Base-by-base conservation (phyloP, 164 flowering plant genomes). In the Nymphaea colorata region DNA sequence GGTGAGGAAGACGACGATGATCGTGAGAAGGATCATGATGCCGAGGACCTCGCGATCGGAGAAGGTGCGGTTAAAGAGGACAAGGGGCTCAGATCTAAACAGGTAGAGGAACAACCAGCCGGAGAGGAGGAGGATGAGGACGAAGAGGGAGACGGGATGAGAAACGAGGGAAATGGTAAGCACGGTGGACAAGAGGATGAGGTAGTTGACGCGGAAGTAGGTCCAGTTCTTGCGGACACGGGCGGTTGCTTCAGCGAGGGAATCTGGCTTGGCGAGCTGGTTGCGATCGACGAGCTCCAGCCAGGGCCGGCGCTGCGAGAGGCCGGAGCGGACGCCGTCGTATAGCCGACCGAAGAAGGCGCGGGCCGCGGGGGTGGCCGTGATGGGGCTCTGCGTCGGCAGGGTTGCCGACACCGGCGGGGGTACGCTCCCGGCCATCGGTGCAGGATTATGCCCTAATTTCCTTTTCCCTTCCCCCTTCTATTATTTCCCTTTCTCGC, bases 301-400 rank as follows among this genome's bases (percentile, higher is more conserved):
- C 93, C 94, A 91, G n/a, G 90, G 86, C 3, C 89, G 89, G 67
- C 90, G 88, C 69, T 82, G 84, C 16, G 95, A 73, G 75, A 86
- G 70, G 57, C 85, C 87, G 64, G 72, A 44, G 44, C 86, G 84
- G 71, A 81, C 66, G 16, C 82, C 61, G 2, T 81, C 83, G 66
- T 88, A 63, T 70, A 86, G 62, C 67, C 79, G 79, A 77, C 76
- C 63, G 71, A 90, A 62, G 84, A 86, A 82, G 61, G 83, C 72
- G 36, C 92, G 91, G 78, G 85, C 73, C 45, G 89, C 96, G 2
- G 88, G 85, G 65, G 87, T 85, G 72, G 88, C 70, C 16, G 63
- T n/a, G 36, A n/a, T n/a, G 11, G 36, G 36, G 7, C 6, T n/a
- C 2, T n/a, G 41, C n/a, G 41, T 6, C 41, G 63, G 8, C 6